These are phyloP conservation scores for Beta lomatogona DNA, from an alignment of 179 eudicot genomes.

Conservation along the genomic window DNA sequence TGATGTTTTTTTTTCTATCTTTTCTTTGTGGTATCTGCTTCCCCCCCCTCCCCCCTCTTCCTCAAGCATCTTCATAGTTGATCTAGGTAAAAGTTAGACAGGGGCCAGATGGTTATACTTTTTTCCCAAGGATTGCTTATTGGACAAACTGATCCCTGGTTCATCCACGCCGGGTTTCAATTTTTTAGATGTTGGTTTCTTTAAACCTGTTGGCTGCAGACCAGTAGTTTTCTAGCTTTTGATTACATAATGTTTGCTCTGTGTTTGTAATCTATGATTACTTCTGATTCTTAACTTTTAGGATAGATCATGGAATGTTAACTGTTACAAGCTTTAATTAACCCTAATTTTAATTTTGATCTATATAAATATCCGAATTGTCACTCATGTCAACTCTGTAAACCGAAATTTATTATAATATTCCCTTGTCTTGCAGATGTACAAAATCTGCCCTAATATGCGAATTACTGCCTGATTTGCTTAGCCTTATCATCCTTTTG, in stretches of 20 bases:
- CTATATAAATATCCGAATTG: background rate
- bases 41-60: background rate
- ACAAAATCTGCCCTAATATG: background rate
- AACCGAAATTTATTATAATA: background rate
- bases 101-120: background rate
- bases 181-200: background rate
- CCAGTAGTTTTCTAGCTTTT: background rate
- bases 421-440: background rate
- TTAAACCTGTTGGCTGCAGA: background rate
- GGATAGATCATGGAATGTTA: background rate
- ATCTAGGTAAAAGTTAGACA: background rate
- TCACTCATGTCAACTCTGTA: slow-evolving; percentile 10
- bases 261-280: background rate
- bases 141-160: background rate
- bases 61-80: background rate
- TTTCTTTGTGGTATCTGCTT: background rate
- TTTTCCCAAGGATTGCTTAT: background rate
- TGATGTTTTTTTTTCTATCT: background rate
- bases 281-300: background rate
- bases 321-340: background rate
- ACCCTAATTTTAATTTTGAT: background rate
- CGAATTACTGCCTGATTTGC: background rate
- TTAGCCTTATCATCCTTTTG: background rate
- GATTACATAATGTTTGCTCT: too few species aligned
- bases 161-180: background rate